Evolutionary conservation across 352 stramenopile genomes (phyloP), one percentile per base, ranked within the genome.

Genomic region (Globisporangium abappressorium): DNA sequence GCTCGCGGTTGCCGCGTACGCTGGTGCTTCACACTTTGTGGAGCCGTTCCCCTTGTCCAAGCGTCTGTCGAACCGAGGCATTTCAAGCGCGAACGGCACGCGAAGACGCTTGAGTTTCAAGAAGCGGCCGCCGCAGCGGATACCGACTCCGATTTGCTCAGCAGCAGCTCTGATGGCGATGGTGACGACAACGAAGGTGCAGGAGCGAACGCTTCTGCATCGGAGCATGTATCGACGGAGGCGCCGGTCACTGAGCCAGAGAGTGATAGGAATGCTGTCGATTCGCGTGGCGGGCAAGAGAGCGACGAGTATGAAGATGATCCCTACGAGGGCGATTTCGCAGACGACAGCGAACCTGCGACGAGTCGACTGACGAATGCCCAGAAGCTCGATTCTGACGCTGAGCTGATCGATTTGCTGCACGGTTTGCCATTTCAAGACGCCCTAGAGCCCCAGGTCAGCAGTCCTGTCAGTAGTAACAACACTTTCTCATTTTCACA

Each of bases 311-410:
- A 57, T 8, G 70, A 70, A 15, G 65, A 66, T 11, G 66, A 67
- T 5, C 58, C 74, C 5, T 83, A 82, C 41, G 78, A 86, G 64
- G 78, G 82, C 33, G 78, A 84, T 28, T 86, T 86, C 46, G 61
- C 36, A 12, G 69, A 72, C 26, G 74, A 84, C 43, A 69, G 57
- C 5, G 47, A 64, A 38, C 57, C 62, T 18, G 62, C 28, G 20
- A 43, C 18, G 28, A 57, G 34, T 33, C 62, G 51, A 61, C 28
- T 64, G 11, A 12, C 57, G 59, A 68, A 66, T 53, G n/a, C 30
- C 24, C 46, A 54, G 18, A 69, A 62, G 22, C 55, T 70, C 55
- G 68, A 75, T 12, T 78, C 74, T 3, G 76, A 84, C 33, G 60
- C 68, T 2, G 78, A 86, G 12, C 55, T 86, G 53, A 79, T 84